Conservation (phyloP, 495 filamentous ascomycete species). For the Neurospora cerealis region DNA sequence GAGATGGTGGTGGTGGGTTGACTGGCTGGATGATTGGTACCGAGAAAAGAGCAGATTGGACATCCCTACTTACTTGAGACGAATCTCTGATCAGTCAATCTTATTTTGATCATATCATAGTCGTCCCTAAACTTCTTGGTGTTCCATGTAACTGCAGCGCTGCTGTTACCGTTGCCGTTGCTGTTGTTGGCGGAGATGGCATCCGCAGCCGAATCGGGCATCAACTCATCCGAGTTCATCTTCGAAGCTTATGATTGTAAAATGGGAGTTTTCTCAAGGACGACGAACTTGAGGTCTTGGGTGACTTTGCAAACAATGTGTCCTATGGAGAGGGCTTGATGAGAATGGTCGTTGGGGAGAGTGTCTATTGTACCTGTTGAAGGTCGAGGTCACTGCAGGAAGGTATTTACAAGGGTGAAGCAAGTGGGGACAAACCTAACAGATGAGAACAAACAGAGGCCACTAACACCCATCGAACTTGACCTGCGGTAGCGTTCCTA, state of each 20-base stretch:
- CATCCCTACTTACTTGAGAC: slow-evolving; percentile 25
- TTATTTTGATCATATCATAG: slow-evolving; percentile 27
- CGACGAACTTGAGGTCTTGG: background rate
- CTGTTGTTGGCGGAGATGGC: background rate
- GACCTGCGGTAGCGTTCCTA: background rate
- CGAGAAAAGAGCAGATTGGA: background rate
- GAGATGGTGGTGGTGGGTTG: background rate
- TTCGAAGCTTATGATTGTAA: background rate
- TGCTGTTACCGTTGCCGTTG: slow-evolving; percentile 1
- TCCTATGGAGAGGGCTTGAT: background rate
- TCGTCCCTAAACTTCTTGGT: slow-evolving; percentile 43
- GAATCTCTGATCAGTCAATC: slow-evolving; percentile 31
- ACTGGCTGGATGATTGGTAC: background rate
- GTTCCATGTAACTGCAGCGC: slow-evolving; percentile 12
- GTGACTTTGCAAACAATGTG: background rate
- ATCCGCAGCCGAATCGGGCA: slow-evolving; percentile 10
- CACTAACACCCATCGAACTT: background rate
- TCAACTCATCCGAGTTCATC: slow-evolving; percentile 20
- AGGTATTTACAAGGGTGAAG: background rate
- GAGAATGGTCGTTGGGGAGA: background rate
- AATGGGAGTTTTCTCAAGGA: background rate
- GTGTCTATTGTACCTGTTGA: background rate
- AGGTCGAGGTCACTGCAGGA: background rate
- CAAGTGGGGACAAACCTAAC: background rate
- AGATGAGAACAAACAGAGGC: background rate